phyloP scores from a whole-genome alignment of 176 grass and related monocot species.

The Triticum monococcum region DNA sequence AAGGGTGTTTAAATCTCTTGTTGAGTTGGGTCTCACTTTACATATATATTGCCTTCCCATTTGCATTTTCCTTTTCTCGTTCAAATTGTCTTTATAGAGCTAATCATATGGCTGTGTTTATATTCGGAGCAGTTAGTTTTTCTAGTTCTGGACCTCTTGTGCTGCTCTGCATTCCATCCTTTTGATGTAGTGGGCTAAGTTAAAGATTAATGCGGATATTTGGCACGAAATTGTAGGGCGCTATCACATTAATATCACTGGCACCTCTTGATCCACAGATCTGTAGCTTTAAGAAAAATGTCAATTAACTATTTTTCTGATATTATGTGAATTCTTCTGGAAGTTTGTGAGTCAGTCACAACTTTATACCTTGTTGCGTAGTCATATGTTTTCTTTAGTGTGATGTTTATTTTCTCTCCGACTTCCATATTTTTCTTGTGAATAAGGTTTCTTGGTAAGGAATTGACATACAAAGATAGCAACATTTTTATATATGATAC shows the following conservation, averaged over 20 bases:
- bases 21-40: too few relatives aligned
- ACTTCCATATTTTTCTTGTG: slow-evolving; percentile 34
- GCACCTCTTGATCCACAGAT: background rate
- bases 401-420: background rate
- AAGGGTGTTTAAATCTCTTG: too few relatives aligned
- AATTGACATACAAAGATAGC: background rate
- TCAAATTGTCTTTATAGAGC: too few relatives aligned
- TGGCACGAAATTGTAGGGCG: background rate
- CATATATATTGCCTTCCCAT: too few relatives aligned
- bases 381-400: background rate
- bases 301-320: background rate
- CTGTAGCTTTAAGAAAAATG: background rate
- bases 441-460: slow-evolving; percentile 14
- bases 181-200: slow-evolving; percentile 3
- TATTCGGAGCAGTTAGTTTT: too few relatives aligned
- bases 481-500: too few relatives aligned
- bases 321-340: background rate
- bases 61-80: too few relatives aligned
- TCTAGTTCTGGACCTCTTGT: too few relatives aligned
- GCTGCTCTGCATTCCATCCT: background rate
- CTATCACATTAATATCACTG: background rate
- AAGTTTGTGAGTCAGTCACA: background rate
- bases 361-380: background rate
- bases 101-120: too few relatives aligned
- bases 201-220: background rate